Evolutionary conservation across 2,329 filamentous ascomycete genomes (phyloP), one percentile per base, ranked within the genome.

Genomic region (Aspergillus fijiensis): DNA sequence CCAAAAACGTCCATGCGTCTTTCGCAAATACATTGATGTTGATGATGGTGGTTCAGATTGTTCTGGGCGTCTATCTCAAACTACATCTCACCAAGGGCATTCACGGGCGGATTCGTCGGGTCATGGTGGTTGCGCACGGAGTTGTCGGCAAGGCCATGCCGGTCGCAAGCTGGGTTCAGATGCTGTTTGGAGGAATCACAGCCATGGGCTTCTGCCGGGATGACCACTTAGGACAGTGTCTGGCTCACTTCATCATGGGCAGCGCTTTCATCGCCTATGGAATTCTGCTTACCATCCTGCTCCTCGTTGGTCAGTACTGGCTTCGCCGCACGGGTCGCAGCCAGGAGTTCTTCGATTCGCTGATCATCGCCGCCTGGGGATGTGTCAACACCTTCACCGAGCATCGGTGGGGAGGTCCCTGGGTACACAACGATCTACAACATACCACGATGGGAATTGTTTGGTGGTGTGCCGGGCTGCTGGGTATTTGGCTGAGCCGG

Each of bases 361-460:
- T 89, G 53, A 85, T 97, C 67, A 98, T 99, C 72, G 91, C 93
- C 1, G 88, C 89, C 0, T 99, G 95, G 95, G 95, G 94, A 35
- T 96, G 92, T 72, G 89, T 99, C 77, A 99, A 98, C 77, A 98
- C 95, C 9, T 98, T 99, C 69, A 99, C 95, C 19, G 95, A 98
- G 77, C 95, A 99, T 74, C 87, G 90, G 55, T 99, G 95, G 95
- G 95, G 95, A 57, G 83, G 83, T 1, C 84, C 86, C 0, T 99
- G 95, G 95, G 92, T 90, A 55, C 87, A 86, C 76, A 98, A 97
- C 72, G 95, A 99, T 75, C 87, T 96, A 79, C 94, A 99, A 76
- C 95, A 99, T 76, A 99, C 95, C 0, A 91, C 90, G n/a, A 98
- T 99, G 94, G 95, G 95, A n/a, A 87, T 99, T 63, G 87, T 99